Percentiles rank a stretch among this genome's conserved stretches.
Evolutionary conservation across 192 early-diverging fungal genomes (phyloP).

Genomic region (Rhizophagus sp.): DNA sequence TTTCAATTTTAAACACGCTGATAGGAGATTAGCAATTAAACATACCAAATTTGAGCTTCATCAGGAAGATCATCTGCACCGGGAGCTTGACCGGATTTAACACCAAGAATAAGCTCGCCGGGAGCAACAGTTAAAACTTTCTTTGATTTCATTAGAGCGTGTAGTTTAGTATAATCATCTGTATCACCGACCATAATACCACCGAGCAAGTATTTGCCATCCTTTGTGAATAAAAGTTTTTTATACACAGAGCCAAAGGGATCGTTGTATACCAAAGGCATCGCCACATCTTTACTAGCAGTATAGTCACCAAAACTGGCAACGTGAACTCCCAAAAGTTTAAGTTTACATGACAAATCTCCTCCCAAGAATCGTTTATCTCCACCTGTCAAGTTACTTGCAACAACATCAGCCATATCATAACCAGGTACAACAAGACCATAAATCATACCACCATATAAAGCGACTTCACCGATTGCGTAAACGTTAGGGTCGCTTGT

Average conservation of each 20-base stretch:
- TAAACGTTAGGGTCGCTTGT: conserved; percentile 49
- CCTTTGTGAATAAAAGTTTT: conserved; percentile 58
- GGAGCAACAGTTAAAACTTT: conserved; percentile 50
- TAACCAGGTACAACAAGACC: conserved; percentile 68
- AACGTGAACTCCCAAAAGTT: conserved; percentile 68
- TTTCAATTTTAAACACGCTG: not conserved
- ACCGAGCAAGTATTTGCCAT: conserved; percentile 66
- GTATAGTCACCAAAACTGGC: conserved; percentile 74
- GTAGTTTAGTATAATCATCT: conserved; percentile 61
- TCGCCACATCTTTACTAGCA: conserved; percentile 38
- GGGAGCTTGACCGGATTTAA: conserved; percentile 37
- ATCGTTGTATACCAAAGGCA: conserved; percentile 49
- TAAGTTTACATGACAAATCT: conserved; percentile 71
- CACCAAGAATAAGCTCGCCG: conserved; percentile 54
- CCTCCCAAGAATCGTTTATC: conserved; percentile 34
- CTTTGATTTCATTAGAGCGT: conserved; percentile 54
- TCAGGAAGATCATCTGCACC: conserved; percentile 60
- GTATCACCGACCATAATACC: conserved; percentile 74
- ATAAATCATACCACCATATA: conserved; percentile 48
- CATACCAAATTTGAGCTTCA: conserved; percentile 62
- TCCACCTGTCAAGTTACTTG: conserved; percentile 45
- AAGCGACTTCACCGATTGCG: conserved; percentile 67
- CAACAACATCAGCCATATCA: conserved; percentile 72
- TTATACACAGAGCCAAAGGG: conserved; percentile 64
- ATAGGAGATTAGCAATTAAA: not conserved